Percentiles rank a stretch among this genome's conserved stretches.
These are phyloP conservation scores for Psilocybe cyanescens DNA, from an alignment of 768 basidiomycete species.

Conservation along the genomic window DNA sequence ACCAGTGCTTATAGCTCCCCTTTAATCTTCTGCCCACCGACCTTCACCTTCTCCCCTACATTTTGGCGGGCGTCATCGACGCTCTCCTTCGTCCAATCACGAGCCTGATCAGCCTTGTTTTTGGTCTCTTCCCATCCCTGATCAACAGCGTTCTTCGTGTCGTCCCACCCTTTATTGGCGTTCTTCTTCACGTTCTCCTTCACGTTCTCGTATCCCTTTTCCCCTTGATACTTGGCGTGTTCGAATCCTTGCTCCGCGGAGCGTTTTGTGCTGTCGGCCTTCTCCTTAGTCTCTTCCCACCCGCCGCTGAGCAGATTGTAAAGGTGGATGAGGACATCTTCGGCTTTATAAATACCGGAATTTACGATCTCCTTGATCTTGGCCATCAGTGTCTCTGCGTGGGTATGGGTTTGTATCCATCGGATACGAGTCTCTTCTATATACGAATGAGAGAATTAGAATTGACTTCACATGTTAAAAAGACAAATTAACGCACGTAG, in stretches of 20 bases:
- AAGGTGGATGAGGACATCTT: constrained; percentile 69
- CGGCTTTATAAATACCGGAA: constrained; percentile 69
- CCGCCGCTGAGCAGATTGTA: constrained; percentile 49
- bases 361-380: constrained; percentile 71
- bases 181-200: constrained; percentile 19
- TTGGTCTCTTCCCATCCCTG: constrained; percentile 26
- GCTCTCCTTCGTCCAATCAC: constrained; percentile 34
- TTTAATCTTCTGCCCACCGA: constrained; percentile 38
- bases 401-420: constrained; percentile 69
- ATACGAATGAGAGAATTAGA: neutral
- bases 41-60: constrained; percentile 41
- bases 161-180: constrained; percentile 30
- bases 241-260: constrained; percentile 22
- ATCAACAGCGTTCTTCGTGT: constrained; percentile 25
- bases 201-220: constrained; percentile 25
- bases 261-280: constrained; percentile 22
- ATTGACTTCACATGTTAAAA: neutral
- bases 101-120: constrained; percentile 27
- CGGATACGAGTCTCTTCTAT: constrained; percentile 79
- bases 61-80: constrained; percentile 31
- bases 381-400: constrained; percentile 58
- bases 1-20: constrained; percentile 37
- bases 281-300: constrained; percentile 33
- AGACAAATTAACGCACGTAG: constrained; percentile 57
- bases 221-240: constrained; percentile 23